Conservation (phyloP, 139 green algal genomes). For the Picochlorum sp. region DNA sequence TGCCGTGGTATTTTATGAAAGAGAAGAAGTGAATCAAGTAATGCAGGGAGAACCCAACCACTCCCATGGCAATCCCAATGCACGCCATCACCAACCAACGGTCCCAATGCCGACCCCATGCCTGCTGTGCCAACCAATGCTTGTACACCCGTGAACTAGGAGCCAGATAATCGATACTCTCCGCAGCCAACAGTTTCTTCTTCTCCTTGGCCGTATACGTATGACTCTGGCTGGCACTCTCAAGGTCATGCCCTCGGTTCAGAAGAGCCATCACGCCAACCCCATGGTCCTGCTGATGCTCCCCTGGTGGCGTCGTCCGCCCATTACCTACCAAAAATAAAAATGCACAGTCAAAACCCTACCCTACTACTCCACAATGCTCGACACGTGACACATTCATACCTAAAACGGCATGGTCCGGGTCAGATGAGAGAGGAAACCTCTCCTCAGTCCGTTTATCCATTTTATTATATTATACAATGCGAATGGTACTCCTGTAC, state of each 20-base stretch:
- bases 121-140: slow-evolving; percentile 59
- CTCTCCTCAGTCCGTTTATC: no score
- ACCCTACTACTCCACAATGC: no score
- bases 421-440: no score
- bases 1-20: slow-evolving; percentile 59
- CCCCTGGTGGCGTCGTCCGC: no score
- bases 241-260: slow-evolving; percentile 26
- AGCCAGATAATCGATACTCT: slow-evolving; percentile 84
- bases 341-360: no score
- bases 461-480: no score
- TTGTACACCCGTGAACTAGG: slow-evolving; percentile 70
- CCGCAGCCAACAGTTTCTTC: slow-evolving; percentile 46
- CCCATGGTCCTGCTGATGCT: not conserved
- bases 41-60: slow-evolving; percentile 65
- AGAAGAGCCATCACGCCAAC: slow-evolving; percentile 11
- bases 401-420: no score
- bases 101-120: slow-evolving; percentile 56
- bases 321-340: no score
- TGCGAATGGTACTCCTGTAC: no score
- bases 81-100: slow-evolving; percentile 82
- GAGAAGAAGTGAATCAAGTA: slow-evolving; percentile 53
- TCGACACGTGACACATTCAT: no score
- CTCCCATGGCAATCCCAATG: slow-evolving; percentile 61
- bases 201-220: slow-evolving; percentile 58
- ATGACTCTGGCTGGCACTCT: slow-evolving; percentile 55